Base-by-base conservation (phyloP, 129 eudicot species). In the Arctium lappa region DNA sequence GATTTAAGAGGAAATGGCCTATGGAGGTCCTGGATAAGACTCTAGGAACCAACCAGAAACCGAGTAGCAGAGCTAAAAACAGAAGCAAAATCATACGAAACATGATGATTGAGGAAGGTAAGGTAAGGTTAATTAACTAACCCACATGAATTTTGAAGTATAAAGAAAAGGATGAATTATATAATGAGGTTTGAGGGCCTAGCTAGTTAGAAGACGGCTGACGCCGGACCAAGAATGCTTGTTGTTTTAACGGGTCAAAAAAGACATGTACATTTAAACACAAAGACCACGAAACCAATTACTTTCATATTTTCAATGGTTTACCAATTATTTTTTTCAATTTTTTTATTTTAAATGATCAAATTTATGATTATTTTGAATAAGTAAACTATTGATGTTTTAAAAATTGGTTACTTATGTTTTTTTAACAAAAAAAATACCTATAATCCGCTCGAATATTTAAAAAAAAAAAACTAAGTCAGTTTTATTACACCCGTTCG, bases 11-110 rank as follows among this genome's bases (percentile, higher is more conserved):
- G 0, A 86, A 70, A 18, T 86, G 84, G 4, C 88, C 83, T 63
- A 87, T 32, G 39, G 93, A 88, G 9, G 92, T 85, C 63, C 79
- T 91, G 29, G 87, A 79, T 77, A 87, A 62, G 9, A 88, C 86
- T 22, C 87, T 78, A 53, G 84, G 78, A n/a, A 83, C 56, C 12
- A 90, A 77, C 73, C 50, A 86, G 44, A 80, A 69, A 15, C 79
- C 42, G 4, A 84, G 1, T 8, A 87, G 1, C 3, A 68, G 39
- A 4, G 79, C 69, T 18, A 84, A 65, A 29, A 83, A 30, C 10
- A 81, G 11, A 37, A 88, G 63, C 2, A 80, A 77, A 75, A 86
- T 80, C 8, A 86, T 6, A 8, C 83, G 70, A 60, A 90, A 38
- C 92, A 89, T 88, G 86, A 40, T 85, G 77, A 83, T 42, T 31